phyloP scores from a whole-genome alignment of 2,329 filamentous ascomycete genomes.

The Cordyceps fumosorosea region DNA sequence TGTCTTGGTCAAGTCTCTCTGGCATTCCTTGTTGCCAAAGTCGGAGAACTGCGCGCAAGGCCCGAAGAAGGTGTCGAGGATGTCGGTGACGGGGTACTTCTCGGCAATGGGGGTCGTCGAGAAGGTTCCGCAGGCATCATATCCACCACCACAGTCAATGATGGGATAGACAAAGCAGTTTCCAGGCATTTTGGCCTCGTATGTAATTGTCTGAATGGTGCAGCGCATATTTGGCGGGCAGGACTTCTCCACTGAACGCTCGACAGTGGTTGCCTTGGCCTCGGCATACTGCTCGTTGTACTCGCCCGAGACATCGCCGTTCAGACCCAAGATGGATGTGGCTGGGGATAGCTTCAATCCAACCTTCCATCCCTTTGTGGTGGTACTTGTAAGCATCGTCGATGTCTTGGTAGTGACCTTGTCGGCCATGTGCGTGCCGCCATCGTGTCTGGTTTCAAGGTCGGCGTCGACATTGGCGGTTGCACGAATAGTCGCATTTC shows the following conservation, averaged over 20 bases:
- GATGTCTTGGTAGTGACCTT: conserved; percentile 2
- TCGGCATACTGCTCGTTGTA: conserved; percentile 1
- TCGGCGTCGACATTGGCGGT: background rate
- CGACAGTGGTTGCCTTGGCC: background rate
- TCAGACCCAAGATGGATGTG: background rate
- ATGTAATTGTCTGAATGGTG: no score
- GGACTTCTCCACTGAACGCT: background rate
- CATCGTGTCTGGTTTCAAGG: background rate
- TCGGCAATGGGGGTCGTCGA: background rate
- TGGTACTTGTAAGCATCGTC: background rate
- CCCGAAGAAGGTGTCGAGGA: background rate
- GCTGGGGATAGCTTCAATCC: background rate
- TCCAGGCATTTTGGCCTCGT: no score
- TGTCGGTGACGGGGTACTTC: background rate
- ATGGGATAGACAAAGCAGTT: no score
- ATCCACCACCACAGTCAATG: no score
- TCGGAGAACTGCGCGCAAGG: background rate
- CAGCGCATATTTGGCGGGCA: background rate
- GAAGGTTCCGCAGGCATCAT: background rate
- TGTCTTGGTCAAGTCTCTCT: background rate
- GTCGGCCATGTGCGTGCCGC: background rate
- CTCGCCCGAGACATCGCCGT: background rate
- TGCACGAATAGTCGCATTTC: background rate
- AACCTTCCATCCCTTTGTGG: background rate
- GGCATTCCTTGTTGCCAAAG: background rate